phyloP scores from a whole-genome alignment of 2,329 filamentous ascomycete genomes.

The Myotisia sp. region DNA sequence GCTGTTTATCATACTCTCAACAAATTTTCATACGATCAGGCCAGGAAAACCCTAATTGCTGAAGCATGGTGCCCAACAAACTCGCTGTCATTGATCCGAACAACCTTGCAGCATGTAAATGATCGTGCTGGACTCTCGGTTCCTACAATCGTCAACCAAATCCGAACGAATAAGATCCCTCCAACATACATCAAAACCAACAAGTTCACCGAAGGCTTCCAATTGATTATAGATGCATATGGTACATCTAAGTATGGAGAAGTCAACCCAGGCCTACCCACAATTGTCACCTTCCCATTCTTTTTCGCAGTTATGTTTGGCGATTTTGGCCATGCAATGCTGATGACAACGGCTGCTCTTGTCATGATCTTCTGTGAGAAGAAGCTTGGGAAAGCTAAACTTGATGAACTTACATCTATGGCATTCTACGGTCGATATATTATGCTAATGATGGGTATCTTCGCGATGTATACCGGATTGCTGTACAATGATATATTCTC shows the following conservation, averaged over 20 bases:
- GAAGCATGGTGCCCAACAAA: constrained; percentile 96
- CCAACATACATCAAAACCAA: constrained; percentile 97
- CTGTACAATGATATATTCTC: constrained; percentile 98
- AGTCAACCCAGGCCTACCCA: constrained; percentile 88
- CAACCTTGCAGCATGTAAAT: constrained; percentile 90
- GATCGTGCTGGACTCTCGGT: constrained; percentile 92
- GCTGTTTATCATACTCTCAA: constrained; percentile 92
- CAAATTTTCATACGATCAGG: constrained; percentile 89
- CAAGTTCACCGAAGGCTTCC: constrained; percentile 95
- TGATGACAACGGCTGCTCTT: constrained; percentile 69
- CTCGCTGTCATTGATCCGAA: constrained; percentile 74
- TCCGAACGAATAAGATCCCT: constrained; percentile 90
- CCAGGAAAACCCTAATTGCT: constrained; percentile 88
- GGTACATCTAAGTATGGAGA: constrained; percentile 95
- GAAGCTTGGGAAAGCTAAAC: constrained; percentile 65
- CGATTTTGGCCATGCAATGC: constrained; percentile 82
- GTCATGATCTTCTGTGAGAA: constrained; percentile 98
- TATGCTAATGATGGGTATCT: constrained; percentile 92
- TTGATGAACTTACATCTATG: constrained; percentile 96
- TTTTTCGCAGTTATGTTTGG: constrained; percentile 99
- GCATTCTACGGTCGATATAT: constrained; percentile 98
- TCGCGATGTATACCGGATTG: constrained; percentile 91
- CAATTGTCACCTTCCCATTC: constrained; percentile 98
- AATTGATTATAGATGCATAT: constrained; percentile 97
- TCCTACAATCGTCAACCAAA: constrained; percentile 95